A percentile compares a stretch with the other conserved stretches of the same genome.
Evolutionary conservation across 495 filamentous ascomycete species (phyloP).

Genomic region (Penicillium coprophilum): DNA sequence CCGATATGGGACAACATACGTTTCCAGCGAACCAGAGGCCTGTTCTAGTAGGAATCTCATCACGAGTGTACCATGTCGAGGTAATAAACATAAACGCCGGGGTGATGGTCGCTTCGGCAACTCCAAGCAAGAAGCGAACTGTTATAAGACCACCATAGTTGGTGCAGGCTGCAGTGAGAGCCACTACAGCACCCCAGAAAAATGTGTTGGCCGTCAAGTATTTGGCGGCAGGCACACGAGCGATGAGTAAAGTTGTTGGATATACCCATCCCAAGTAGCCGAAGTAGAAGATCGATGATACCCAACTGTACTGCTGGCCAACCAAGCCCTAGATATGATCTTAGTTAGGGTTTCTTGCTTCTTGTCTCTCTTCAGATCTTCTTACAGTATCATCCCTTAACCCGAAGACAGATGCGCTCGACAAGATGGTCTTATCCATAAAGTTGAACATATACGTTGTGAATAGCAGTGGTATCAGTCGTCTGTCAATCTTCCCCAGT

Average conservation of each 20-base stretch:
- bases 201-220: constrained; percentile 57
- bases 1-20: constrained; percentile 4
- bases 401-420: constrained; percentile 54
- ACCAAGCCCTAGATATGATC: constrained; percentile 35
- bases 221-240: constrained; percentile 53
- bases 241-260: constrained; percentile 51
- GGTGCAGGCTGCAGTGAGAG: constrained; percentile 38
- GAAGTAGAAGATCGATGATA: constrained; percentile 61
- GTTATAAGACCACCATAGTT: constrained; percentile 38
- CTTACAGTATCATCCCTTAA: constrained; percentile 40
- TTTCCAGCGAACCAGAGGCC: constrained; percentile 62
- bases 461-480: constrained; percentile 45
- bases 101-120: constrained; percentile 52
- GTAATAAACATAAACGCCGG: constrained; percentile 43
- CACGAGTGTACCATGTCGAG: constrained; percentile 52
- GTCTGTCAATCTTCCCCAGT: constrained; percentile 50
- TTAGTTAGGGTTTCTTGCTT: constrained; percentile 16
- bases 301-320: constrained; percentile 59
- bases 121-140: constrained; percentile 51
- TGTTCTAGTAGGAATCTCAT: constrained; percentile 60
- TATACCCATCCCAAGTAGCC: constrained; percentile 46
- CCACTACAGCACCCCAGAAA: constrained; percentile 58
- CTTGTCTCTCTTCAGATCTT: neutral
- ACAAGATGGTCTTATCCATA: constrained; percentile 56
- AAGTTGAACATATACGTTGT: constrained; percentile 45